Base-by-base conservation (phyloP, 2,329 filamentous ascomycete genomes). In the Rhynchosporium secalis region DNA sequence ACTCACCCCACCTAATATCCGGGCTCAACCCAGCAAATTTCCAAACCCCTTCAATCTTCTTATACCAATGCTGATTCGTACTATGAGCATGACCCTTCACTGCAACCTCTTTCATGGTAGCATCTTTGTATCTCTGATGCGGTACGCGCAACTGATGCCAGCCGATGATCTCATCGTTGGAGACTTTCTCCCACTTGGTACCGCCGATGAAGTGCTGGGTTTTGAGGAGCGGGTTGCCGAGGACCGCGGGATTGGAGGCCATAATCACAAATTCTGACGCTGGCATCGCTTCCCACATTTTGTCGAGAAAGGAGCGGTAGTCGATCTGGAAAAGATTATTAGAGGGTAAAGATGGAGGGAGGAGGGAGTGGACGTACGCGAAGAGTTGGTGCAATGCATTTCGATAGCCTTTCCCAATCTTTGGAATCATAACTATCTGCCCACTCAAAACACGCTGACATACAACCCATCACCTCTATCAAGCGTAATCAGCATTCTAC, bases 191-290 rank as follows among this genome's bases (percentile, higher is more conserved):
- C 80, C 81, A 87, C 74, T 81, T 82, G 26, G 81, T 79, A 46
- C 78, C 80, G 60, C 85, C 83, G 69, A 87, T 80, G 72, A 87
- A 83, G 75, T 88, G 86, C 74, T 88, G 86, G 5, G 86, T 88
- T 74, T 81, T 83, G 56, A 88, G 77, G 13, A 83, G 78, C 31
- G 80, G 80, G 75, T 87, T 83, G 63, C 86, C 86, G 28, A 88
- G 77, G 60, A 87, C 83, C 2, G 78, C 73, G 28, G 76, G 75
- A 71, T 79, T 78, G 38, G 82, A 83, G 70, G 85, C 77, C 83
- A 87, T 86, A 66, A 74, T 70, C 70, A 87, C 76, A 74, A 81
- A 87, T 28, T 86, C 83, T 3, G 83, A 79, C 0, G 83, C 81
- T 1, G 83, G 79, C 83, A 87, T 86, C 56, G 80, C 79, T 61